These are phyloP conservation scores for Colletotrichum sojae DNA, from an alignment of 2,329 filamentous ascomycete species.

Conservation along the genomic window DNA sequence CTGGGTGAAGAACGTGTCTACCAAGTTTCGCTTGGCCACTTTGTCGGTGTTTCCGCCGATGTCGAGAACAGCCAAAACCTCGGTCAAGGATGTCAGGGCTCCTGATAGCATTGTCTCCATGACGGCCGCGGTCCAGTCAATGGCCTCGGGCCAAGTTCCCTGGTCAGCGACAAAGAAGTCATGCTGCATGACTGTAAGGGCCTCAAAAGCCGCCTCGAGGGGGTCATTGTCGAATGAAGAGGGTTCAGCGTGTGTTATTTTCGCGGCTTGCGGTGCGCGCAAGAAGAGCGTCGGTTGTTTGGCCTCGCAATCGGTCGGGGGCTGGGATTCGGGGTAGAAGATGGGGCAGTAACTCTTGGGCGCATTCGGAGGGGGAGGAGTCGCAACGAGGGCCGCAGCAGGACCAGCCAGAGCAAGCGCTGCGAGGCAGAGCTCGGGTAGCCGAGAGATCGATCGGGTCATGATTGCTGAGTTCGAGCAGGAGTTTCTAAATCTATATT, in stretches of 20 bases:
- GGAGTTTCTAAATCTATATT: neutral
- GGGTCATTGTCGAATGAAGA: conserved; percentile 43
- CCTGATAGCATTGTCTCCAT: conserved; percentile 84
- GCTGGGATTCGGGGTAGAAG: conserved; percentile 37
- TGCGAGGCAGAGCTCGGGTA: conserved; percentile 19
- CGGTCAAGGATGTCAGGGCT: conserved; percentile 79
- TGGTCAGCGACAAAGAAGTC: conserved; percentile 83
- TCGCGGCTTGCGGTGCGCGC: conserved; percentile 4
- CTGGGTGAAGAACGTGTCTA: conserved; percentile 87
- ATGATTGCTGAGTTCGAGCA: conserved; percentile 19
- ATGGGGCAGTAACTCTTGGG: conserved; percentile 38
- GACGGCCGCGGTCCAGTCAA: conserved; percentile 95
- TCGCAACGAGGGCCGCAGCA: conserved; percentile 16
- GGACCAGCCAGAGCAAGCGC: conserved; percentile 19
- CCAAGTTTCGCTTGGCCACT: conserved; percentile 79
- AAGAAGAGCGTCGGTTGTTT: conserved; percentile 34
- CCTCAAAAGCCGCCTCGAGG: conserved; percentile 69
- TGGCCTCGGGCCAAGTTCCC: conserved; percentile 86
- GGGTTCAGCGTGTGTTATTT: neutral
- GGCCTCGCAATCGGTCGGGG: conserved; percentile 33
- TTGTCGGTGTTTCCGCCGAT: conserved; percentile 54
- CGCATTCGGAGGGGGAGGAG: conserved; percentile 15
- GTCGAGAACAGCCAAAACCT: conserved; percentile 61
- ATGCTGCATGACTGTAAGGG: conserved; percentile 82
- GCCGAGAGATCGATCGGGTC: conserved; percentile 11